Percentiles rank a stretch among this genome's conserved stretches.
phyloP scores from a whole-genome alignment of 2,329 filamentous ascomycete genomes.

The Geosmithia morbida region DNA sequence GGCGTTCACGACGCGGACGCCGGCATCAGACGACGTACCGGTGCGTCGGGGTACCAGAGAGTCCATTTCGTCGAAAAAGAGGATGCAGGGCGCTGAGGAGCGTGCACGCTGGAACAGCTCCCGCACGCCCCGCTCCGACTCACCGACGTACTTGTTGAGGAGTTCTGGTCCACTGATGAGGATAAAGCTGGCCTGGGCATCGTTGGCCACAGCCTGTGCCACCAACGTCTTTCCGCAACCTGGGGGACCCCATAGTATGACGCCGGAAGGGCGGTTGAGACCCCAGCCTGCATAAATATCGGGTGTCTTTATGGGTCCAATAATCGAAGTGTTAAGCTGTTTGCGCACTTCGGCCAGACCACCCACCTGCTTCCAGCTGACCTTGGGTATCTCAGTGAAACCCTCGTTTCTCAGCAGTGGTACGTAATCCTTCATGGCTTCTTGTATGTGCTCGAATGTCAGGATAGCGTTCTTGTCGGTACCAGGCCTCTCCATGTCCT shows the following conservation, averaged over 20 bases:
- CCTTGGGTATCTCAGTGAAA: conserved; percentile 85
- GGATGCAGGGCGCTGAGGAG: conserved; percentile 76
- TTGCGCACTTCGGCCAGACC: conserved; percentile 67
- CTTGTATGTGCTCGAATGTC: conserved; percentile 45
- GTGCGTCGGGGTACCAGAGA: conserved; percentile 78
- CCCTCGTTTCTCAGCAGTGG: conserved; percentile 72
- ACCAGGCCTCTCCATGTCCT: too few relatives aligned
- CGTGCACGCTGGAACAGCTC: conserved; percentile 84
- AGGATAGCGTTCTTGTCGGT: conserved; percentile 1
- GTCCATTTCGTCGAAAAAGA: conserved; percentile 97
- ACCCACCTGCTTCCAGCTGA: conserved; percentile 87
- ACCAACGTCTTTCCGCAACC: conserved; percentile 95
- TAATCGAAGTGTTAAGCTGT: conserved; percentile 72
- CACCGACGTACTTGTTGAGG: conserved; percentile 94
- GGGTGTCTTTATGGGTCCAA: conserved; percentile 76
- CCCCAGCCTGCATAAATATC: conserved; percentile 64
- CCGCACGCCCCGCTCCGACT: conserved; percentile 84
- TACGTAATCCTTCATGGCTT: conserved; percentile 49
- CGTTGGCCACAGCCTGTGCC: conserved; percentile 90
- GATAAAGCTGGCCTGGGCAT: conserved; percentile 95
- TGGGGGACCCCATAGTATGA: conserved; percentile 90
- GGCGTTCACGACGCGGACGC: conserved; percentile 83
- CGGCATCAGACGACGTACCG: conserved; percentile 64
- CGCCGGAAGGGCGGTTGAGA: conserved; percentile 68
- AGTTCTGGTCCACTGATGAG: conserved; percentile 93